Percentiles rank a stretch among this genome's conserved stretches.
These are phyloP conservation scores for Metschnikowia proteae DNA, from an alignment of 805 yeast species.

Conservation along the genomic window DNA sequence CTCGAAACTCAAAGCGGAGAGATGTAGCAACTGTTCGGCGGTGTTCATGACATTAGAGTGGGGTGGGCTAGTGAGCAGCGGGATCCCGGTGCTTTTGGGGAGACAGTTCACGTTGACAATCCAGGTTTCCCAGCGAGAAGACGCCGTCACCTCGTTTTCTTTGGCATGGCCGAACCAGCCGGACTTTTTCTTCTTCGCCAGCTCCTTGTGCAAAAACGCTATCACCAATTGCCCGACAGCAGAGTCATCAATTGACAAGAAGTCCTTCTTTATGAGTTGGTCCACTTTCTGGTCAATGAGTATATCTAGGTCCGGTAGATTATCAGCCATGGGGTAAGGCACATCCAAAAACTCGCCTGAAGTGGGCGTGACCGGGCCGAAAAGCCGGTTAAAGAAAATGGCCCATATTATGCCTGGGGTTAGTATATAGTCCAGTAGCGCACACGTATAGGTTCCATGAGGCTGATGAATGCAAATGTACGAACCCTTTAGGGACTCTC, in stretches of 20 bases:
- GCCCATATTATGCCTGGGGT: conserved; percentile 56
- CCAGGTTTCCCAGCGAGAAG: conserved; percentile 71
- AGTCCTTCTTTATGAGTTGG: conserved; percentile 27
- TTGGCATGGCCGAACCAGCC: conserved; percentile 51
- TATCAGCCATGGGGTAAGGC: conserved; percentile 52
- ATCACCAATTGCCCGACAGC: conserved; percentile 33
- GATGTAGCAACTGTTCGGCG: conserved; percentile 23
- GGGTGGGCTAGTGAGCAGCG: conserved; percentile 6
- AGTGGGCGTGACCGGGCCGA: conserved; percentile 59
- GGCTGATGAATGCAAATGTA: conserved; percentile 1
- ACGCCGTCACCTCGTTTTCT: conserved; percentile 31
- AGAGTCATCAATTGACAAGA: conserved; percentile 18
- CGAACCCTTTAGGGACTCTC: conserved; percentile 54
- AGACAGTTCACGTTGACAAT: conserved; percentile 46
- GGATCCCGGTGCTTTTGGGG: conserved; percentile 21
- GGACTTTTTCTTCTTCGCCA: conserved; percentile 40
- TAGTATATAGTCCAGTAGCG: conserved; percentile 6
- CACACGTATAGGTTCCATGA: background rate
- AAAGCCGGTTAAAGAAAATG: conserved; percentile 63
- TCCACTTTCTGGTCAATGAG: conserved; percentile 36
- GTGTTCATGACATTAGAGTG: conserved; percentile 10
- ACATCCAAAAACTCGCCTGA: conserved; percentile 54
- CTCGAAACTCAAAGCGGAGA: conserved; percentile 39
- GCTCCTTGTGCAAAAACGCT: conserved; percentile 37
- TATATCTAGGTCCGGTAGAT: conserved; percentile 47